These are phyloP conservation scores for Aquanectria penicillioides DNA, from an alignment of 2,329 filamentous ascomycete species.

Conservation along the genomic window DNA sequence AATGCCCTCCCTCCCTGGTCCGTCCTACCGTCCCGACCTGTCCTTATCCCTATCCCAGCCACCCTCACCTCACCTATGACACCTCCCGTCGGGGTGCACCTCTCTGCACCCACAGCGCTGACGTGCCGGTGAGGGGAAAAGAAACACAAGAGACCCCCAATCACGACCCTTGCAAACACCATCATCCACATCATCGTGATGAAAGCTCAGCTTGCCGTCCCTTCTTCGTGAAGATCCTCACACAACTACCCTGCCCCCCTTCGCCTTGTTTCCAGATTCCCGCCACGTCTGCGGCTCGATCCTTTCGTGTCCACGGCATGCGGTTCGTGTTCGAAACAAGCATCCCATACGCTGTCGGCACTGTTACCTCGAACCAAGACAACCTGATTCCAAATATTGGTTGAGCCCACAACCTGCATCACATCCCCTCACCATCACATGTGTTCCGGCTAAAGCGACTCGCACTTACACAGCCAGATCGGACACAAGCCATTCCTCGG, in stretches of 20 bases:
- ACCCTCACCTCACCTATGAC: neutral
- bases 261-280: neutral
- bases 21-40: neutral
- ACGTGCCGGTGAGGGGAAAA: neutral
- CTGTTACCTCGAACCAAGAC: neutral
- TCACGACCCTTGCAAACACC: neutral
- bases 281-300: neutral
- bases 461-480: neutral
- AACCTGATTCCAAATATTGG: slow-evolving; percentile 1
- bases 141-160: neutral
- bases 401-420: neutral
- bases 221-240: neutral
- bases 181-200: neutral
- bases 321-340: neutral
- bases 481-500: neutral
- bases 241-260: neutral
- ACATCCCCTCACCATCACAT: slow-evolving; percentile 7
- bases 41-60: neutral
- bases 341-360: neutral
- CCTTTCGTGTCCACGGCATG: neutral
- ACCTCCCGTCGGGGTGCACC: neutral
- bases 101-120: slow-evolving; percentile 1
- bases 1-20: neutral
- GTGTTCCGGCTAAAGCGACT: neutral
- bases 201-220: neutral